Evolutionary conservation across 352 stramenopile genomes (phyloP).

Genomic region (Globisporangium radiosum): DNA sequence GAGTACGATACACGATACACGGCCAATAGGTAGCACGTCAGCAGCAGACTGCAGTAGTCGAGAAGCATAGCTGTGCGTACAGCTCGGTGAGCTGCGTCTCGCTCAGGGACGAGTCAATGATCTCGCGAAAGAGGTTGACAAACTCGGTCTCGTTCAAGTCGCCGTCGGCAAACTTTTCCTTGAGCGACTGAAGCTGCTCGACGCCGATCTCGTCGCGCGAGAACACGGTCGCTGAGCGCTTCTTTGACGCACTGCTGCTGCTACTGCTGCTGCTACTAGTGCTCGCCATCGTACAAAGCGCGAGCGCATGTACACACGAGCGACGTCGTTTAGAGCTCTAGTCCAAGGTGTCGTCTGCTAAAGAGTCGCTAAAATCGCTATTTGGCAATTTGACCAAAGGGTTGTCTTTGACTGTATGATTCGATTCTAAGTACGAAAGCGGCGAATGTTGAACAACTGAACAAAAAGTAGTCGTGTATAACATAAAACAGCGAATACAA

Average conservation of each 20-base stretch:
- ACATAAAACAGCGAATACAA: no score
- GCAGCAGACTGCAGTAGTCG: neutral
- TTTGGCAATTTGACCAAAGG: no score
- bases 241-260: conserved; percentile 8
- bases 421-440: no score
- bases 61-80: conserved; percentile 23
- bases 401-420: no score
- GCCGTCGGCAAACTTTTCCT: conserved; percentile 78
- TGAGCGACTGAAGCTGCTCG: conserved; percentile 76
- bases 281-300: no score
- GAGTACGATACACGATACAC: neutral
- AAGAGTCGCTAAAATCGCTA: no score
- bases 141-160: conserved; percentile 84
- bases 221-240: conserved; percentile 53
- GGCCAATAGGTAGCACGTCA: no score
- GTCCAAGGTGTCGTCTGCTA: no score
- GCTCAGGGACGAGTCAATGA: conserved; percentile 69
- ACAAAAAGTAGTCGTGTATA: no score
- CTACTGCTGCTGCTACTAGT: no score
- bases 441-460: no score
- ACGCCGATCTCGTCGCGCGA: conserved; percentile 77
- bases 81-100: conserved; percentile 76
- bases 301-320: neutral
- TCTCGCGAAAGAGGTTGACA: conserved; percentile 76
- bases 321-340: no score